Percentiles rank a stretch among this genome's conserved stretches.
Evolutionary conservation across 176 grass and related monocot genomes (phyloP).

Genomic region (Olyra latifolia): DNA sequence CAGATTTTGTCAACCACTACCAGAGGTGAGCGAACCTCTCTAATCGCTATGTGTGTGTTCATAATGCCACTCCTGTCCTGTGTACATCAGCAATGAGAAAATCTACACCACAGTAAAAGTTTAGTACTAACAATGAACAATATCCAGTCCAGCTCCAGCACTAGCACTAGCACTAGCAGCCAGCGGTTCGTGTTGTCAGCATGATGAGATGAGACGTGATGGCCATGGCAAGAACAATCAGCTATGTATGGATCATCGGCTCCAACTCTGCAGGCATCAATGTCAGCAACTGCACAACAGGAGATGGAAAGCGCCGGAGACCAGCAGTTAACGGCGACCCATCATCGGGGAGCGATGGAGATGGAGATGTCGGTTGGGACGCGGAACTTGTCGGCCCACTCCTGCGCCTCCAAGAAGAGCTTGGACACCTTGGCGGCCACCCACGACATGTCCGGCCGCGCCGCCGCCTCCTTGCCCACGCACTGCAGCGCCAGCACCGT

Average conservation of each 20-base stretch:
- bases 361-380: conserved; percentile 71
- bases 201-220: not conserved
- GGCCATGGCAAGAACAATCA: conserved; percentile 1
- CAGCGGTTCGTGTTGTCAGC: too few species aligned
- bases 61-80: conserved; percentile 1
- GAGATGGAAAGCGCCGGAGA: not conserved
- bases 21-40: too few species aligned
- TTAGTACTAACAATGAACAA: not conserved
- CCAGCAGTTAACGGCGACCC: not conserved
- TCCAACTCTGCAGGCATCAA: not conserved
- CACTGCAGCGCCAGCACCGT: conserved; percentile 65
- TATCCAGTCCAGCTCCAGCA: not conserved
- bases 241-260: not conserved
- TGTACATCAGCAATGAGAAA: conserved; percentile 21
- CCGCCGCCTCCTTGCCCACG: conserved; percentile 41
- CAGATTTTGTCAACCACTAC: not conserved
- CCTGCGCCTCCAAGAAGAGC: conserved; percentile 77
- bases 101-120: not conserved
- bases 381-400: conserved; percentile 44
- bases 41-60: too few species aligned
- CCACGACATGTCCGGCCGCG: conserved; percentile 72
- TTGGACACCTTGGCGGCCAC: conserved; percentile 74
- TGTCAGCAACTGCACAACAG: not conserved
- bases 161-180: too few species aligned
- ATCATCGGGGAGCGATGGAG: conserved; percentile 65